Evolutionary conservation across 2,329 filamentous ascomycete genomes (phyloP), one percentile per base, ranked within the genome.

Genomic region (Xylariaceae sp.): DNA sequence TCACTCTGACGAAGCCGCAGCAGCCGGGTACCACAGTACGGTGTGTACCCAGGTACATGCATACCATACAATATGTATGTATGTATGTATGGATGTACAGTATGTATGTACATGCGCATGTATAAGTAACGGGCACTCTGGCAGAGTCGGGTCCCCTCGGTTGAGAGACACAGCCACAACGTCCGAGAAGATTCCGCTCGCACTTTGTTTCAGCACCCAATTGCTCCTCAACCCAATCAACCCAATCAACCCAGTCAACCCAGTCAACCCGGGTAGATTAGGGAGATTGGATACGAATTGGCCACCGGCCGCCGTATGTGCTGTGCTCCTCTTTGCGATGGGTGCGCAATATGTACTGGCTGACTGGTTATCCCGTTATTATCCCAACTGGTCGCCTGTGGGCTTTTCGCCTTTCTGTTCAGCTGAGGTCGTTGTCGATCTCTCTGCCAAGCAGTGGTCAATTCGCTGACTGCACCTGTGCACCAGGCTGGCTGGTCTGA

Each of bases 181-280:
- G 67, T 70, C 62, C 59, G 57, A 63, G 54, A 52, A 62, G 20
- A 32, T 62, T 64, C 57, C 29, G 40, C 40, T 70, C 67, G 65
- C 67, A 70, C 67, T 66, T 67, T 68, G 66, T 57, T 62, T 58
- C 54, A 58, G 57, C 57, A 54, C 44, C 60, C 59, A 62, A 62
- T 62, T 16, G 32, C 9, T 14, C 3, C 3, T 12, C 32, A 10
- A 3, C 32, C 7, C 32, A 37, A 37, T 12, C 14, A 10, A 3
- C 32, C 32, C 32, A 26, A 26, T 26, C 23, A 9, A 4, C 9
- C 23, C 23, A 26, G 9, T 26, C 23, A 4, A 4, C 23, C 23
- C 23, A 26, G 23, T 26, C 23, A 26, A 26, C 9, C 23, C 23
- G 9, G 23, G 23, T 9, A 26, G 23, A 9, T 26, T n/a, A n/a